phyloP scores from a whole-genome alignment of 2,329 filamentous ascomycete species.

The Aspergillus ruber region DNA sequence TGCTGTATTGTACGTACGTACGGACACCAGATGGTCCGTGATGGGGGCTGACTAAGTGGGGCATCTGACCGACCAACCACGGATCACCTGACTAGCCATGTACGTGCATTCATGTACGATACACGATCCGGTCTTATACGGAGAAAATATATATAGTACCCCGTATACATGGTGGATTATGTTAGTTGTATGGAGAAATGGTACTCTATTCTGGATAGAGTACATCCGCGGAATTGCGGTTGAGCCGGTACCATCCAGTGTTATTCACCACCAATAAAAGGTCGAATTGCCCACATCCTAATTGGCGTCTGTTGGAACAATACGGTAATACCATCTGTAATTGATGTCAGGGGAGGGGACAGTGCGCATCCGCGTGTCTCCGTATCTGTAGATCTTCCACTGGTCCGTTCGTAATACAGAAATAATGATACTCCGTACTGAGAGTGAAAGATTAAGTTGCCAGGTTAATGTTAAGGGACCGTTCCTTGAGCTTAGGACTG shows the following conservation, averaged over 20 bases:
- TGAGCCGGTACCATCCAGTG: background rate
- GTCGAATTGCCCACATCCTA: background rate
- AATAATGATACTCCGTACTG: background rate
- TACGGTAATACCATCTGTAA: background rate
- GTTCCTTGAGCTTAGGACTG: constrained; percentile 20
- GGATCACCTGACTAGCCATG: no score
- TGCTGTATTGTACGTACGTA: no score
- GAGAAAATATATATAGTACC: background rate
- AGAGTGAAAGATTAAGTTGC: background rate
- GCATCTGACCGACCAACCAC: background rate
- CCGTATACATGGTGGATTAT: no score
- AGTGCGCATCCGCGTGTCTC: background rate
- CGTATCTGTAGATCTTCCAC: background rate
- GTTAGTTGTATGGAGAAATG: no score
- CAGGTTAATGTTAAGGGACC: constrained; percentile 7
- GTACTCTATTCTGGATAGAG: no score
- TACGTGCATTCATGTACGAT: no score
- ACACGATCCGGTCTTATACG: background rate
- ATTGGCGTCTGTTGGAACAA: background rate
- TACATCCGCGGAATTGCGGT: background rate
- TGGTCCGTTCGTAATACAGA: background rate
- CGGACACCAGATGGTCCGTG: no score
- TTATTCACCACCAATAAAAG: background rate
- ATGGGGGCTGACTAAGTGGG: background rate
- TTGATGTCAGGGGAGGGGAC: background rate